Percentiles rank a stretch among this genome's conserved stretches.
Evolutionary conservation across 2,329 filamentous ascomycete genomes (phyloP).

Genomic region (Aspergillus floridensis): DNA sequence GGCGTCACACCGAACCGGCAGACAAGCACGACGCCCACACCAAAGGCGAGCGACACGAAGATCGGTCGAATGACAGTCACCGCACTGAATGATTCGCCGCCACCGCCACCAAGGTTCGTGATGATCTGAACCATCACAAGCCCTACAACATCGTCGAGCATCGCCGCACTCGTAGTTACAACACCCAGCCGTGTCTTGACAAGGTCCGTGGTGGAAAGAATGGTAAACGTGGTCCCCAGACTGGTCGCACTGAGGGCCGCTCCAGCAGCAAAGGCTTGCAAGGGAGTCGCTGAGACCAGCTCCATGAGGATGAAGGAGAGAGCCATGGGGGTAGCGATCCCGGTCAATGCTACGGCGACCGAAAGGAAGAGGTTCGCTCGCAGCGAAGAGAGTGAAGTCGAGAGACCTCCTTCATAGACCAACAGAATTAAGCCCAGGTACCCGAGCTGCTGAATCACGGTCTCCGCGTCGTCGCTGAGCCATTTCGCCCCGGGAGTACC

Average conservation of each 20-base stretch:
- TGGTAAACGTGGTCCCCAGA: conserved; percentile 67
- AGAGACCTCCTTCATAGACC: conserved; percentile 63
- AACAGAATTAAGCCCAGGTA: conserved; percentile 71
- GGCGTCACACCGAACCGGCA: conserved; percentile 26
- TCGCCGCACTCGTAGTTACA: conserved; percentile 69
- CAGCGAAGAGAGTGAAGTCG: conserved; percentile 47
- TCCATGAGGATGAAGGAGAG: conserved; percentile 61
- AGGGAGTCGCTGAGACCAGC: conserved; percentile 48
- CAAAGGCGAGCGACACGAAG: conserved; percentile 46
- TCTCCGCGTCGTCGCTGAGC: conserved; percentile 54
- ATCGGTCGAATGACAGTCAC: conserved; percentile 51
- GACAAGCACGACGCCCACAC: conserved; percentile 24
- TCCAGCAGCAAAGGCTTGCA: conserved; percentile 70
- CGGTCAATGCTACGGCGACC: conserved; percentile 61
- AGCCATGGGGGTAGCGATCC: conserved; percentile 62
- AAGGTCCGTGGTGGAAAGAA: conserved; percentile 61
- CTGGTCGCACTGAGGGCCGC: conserved; percentile 72
- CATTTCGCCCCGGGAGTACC: conserved; percentile 64
- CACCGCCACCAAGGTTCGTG: conserved; percentile 56
- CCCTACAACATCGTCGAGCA: conserved; percentile 79
- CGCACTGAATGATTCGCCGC: conserved; percentile 31
- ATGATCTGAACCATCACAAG: conserved; percentile 77
- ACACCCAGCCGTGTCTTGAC: conserved; percentile 56
- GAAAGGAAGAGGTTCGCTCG: conserved; percentile 62
- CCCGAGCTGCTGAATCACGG: conserved; percentile 62